Base-by-base conservation (phyloP, 2,329 filamentous ascomycete species). In the Fusarium begoniae region DNA sequence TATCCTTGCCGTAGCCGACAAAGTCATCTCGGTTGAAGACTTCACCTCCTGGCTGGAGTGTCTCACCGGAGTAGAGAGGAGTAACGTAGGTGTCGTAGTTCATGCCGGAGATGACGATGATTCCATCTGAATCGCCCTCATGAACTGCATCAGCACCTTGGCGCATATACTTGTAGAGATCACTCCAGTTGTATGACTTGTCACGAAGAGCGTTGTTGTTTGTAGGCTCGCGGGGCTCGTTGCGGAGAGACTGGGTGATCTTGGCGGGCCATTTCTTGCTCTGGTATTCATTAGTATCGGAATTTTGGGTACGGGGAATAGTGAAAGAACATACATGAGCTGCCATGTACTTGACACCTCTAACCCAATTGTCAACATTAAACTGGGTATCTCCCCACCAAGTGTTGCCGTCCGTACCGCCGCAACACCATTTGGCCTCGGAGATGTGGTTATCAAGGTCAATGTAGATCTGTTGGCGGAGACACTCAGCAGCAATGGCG, bases 351-450 rank as follows among this genome's bases (percentile, higher is more conserved):
- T 79, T 28, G 89, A 82, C 61, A 0, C 90, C 91, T 14, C 90
- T 84, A 11, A 86, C 83, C 91, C 91, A 93, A 45, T 91, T 91
- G 4, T 83, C 80, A 0, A 87, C 83, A 64, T 88, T 80, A 72
- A 91, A 93, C 75, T 90, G 85, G 1, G 80, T 85, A 76, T 92
- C 90, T 17, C 90, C 88, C 81, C 89, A 91, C 89, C 89, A 91
- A 30, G 84, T 81, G 77, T 91, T 91, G 7, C 88, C 88, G 58
- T 91, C 89, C 1, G 77, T 81, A 1, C 80, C 82, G 14, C 82
- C 84, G 74, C 89, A 91, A 77, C 89, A 91, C 89, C 90, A 91
- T 62, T 83, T 83, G 5, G 84, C 90, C 53, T 83, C 85, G 15
- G 88, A 90, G 70, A 91, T 87, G 78, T 91, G 90, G 76, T 91